These are phyloP conservation scores for Sporothrix curviconia DNA, from an alignment of 2,329 filamentous ascomycete genomes.

Conservation along the genomic window DNA sequence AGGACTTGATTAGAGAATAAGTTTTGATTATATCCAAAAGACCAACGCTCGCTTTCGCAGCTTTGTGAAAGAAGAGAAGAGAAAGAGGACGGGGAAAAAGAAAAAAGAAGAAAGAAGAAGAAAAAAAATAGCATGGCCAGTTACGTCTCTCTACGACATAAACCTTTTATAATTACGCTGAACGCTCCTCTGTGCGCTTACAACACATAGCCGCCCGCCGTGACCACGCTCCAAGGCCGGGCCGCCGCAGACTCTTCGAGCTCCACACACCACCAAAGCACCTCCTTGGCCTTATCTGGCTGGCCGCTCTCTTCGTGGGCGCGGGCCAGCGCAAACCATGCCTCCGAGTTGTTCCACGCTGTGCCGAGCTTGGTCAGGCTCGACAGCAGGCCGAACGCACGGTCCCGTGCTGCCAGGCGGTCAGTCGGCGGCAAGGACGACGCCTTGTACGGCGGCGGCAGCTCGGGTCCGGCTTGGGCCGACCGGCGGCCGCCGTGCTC, in stretches of 20 bases:
- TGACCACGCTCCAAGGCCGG: conserved; percentile 68
- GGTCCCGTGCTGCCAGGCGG: conserved; percentile 80
- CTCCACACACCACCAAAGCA: conserved; percentile 96
- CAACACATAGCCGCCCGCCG: conserved; percentile 59
- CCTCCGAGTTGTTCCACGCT: conserved; percentile 88
- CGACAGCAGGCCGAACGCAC: conserved; percentile 77
- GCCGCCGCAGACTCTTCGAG: conserved; percentile 79
- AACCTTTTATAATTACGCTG: neutral
- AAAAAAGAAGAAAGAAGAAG: no score
- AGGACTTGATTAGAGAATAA: no score
- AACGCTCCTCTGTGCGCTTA: no score
- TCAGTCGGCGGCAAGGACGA: conserved; percentile 66
- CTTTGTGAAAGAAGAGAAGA: no score
- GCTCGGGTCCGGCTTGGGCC: conserved; percentile 18
- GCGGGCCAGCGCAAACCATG: conserved; percentile 82
- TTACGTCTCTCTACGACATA: neutral
- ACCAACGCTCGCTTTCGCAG: neutral
- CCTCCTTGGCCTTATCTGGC: conserved; percentile 80
- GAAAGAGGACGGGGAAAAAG: no score
- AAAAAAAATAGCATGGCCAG: neutral
- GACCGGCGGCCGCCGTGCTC: neutral
- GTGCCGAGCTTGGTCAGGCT: conserved; percentile 76
- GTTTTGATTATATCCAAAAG: neutral
- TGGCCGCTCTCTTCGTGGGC: conserved; percentile 85
- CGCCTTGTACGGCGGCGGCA: conserved; percentile 48